Evolutionary conservation across 2,329 filamentous ascomycete species (phyloP).

Genomic region (Sclerotinia borealis): DNA sequence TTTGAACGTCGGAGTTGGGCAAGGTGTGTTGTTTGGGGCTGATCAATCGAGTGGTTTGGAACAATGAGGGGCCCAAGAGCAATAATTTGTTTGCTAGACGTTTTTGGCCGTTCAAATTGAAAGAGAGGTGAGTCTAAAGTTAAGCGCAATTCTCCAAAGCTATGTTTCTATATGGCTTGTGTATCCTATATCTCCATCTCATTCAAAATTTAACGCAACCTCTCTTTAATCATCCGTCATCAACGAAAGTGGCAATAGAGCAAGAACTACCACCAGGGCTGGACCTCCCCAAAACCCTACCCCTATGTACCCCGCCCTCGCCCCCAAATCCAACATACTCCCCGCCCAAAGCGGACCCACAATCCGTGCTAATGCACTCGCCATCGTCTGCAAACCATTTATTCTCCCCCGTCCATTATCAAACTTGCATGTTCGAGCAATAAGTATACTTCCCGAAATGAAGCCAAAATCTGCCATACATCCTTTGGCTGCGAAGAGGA

Average conservation of each 20-base stretch:
- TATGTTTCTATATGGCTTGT: background rate
- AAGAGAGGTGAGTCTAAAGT: background rate
- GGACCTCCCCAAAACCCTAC: background rate
- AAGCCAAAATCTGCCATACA: background rate
- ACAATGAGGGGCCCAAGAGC: background rate
- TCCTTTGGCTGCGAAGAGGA: background rate
- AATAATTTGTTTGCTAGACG: background rate
- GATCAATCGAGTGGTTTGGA: background rate
- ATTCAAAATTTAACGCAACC: background rate
- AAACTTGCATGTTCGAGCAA: background rate
- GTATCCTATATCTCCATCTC: background rate
- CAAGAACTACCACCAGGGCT: background rate
- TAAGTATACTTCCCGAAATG: background rate
- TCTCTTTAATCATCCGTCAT: background rate
- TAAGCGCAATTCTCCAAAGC: background rate
- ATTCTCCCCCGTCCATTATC: background rate
- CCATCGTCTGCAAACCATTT: background rate
- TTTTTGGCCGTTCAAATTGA: background rate
- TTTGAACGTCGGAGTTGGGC: background rate
- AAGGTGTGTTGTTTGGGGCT: background rate
- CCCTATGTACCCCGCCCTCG: background rate
- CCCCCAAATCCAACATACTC: background rate
- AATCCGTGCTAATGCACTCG: background rate
- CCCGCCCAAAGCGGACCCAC: conserved; percentile 1
- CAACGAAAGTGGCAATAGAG: conserved; percentile 1